phyloP scores from a whole-genome alignment of 2,329 filamentous ascomycete genomes.

The Tolypocladium amazonense region DNA sequence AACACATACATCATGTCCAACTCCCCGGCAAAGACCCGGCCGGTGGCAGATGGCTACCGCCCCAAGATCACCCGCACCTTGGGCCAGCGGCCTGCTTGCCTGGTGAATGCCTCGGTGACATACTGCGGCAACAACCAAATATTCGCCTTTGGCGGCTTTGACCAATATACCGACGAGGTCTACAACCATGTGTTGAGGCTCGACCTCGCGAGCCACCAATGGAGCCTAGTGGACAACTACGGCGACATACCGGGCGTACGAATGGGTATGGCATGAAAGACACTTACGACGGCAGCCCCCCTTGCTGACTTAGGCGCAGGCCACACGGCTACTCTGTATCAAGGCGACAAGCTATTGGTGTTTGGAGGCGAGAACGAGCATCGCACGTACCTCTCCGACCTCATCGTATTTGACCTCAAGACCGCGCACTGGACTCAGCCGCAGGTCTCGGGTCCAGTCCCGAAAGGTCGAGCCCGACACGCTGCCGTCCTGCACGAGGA shows the following conservation, averaged over 20 bases:
- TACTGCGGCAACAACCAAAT: constrained; percentile 97
- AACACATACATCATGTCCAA: constrained; percentile 87
- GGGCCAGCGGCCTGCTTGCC: constrained; percentile 76
- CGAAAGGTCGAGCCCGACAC: constrained; percentile 84
- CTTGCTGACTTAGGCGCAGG: constrained; percentile 38
- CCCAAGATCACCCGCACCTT: constrained; percentile 73
- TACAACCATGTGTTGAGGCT: constrained; percentile 94
- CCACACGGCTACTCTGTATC: constrained; percentile 88
- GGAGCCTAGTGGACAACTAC: constrained; percentile 96
- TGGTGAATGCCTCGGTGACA: constrained; percentile 98
- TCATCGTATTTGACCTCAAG: constrained; percentile 91
- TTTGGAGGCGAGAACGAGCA: constrained; percentile 99
- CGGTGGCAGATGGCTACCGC: constrained; percentile 63
- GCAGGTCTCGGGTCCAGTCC: constrained; percentile 71
- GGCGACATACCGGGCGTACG: constrained; percentile 94
- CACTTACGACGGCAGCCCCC: not conserved
- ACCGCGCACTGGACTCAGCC: constrained; percentile 94
- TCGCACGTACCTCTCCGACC: constrained; percentile 85
- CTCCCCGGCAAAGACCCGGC: constrained; percentile 59
- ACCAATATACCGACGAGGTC: constrained; percentile 97
- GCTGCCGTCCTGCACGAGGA: constrained; percentile 92
- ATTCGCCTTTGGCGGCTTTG: constrained; percentile 95
- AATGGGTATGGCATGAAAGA: constrained; percentile 56
- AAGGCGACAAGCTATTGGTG: constrained; percentile 89
- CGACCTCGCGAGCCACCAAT: constrained; percentile 79